phyloP scores from a whole-genome alignment of 2,329 filamentous ascomycete species.

The Cladosporium sp. region DNA sequence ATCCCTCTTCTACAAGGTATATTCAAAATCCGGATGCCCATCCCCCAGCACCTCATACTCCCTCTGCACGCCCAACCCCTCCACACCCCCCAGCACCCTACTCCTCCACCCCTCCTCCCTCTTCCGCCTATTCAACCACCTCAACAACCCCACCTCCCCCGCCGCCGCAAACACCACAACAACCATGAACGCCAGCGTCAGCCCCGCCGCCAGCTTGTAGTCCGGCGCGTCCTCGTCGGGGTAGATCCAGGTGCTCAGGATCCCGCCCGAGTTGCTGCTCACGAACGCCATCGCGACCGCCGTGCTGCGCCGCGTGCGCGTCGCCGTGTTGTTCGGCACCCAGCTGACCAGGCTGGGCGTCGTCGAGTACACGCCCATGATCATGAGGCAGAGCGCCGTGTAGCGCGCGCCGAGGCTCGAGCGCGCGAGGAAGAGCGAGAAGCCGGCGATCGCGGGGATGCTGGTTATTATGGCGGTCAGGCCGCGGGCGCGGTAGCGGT shows the following conservation, averaged over 20 bases:
- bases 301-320: constrained; percentile 81
- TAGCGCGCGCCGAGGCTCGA: constrained; percentile 64
- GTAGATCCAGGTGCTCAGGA: constrained; percentile 3
- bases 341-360: constrained; percentile 83
- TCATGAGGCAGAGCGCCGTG: constrained; percentile 73
- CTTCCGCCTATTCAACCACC: constrained; percentile 57
- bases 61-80: not conserved
- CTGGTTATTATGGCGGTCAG: constrained; percentile 71
- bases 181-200: constrained; percentile 35
- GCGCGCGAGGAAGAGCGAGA: constrained; percentile 67
- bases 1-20: constrained; percentile 14
- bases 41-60: constrained; percentile 65
- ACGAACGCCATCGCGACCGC: constrained; percentile 74
- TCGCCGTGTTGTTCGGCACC: constrained; percentile 81
- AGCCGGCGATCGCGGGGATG: constrained; percentile 66
- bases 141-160: constrained; percentile 63
- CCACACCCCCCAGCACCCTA: constrained; percentile 25
- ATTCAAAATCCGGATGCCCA: constrained; percentile 38
- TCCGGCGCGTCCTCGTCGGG: not conserved
- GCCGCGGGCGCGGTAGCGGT: constrained; percentile 65
- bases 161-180: constrained; percentile 47
- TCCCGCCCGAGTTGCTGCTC: not conserved
- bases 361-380: constrained; percentile 80
- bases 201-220: constrained; percentile 2
- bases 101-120: constrained; percentile 58